A percentile compares a stretch with the other conserved stretches of the same genome.
Evolutionary conservation across 106 monocot species (phyloP).

Genomic region (Agapanthus africanus): DNA sequence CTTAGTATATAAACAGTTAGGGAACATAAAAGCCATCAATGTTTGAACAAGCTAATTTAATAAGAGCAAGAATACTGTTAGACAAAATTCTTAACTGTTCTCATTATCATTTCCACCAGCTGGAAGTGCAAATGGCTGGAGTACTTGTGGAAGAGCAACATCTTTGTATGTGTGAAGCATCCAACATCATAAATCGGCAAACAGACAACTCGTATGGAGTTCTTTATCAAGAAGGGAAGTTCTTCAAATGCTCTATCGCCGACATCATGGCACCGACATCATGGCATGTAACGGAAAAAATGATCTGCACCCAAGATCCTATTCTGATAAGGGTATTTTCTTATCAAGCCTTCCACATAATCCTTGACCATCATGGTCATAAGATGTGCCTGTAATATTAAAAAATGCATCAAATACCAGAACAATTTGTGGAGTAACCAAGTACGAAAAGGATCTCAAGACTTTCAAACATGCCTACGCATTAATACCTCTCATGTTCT

Average conservation of each 20-base stretch:
- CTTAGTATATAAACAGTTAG: no score
- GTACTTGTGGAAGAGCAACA: constrained; percentile 89
- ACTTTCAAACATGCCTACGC: no score
- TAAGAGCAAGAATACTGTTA: no score
- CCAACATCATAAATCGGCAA: constrained; percentile 91
- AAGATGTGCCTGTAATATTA: constrained; percentile 88
- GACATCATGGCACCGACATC: no score
- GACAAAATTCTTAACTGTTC: constrained; percentile 53
- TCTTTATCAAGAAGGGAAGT: constrained; percentile 58
- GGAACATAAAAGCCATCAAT: no score
- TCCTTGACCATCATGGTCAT: constrained; percentile 83
- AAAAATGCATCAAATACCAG: no score
- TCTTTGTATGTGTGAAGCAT: constrained; percentile 88
- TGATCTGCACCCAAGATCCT: constrained; percentile 90
- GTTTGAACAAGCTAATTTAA: no score
- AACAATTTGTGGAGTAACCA: no score
- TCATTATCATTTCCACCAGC: constrained; percentile 80
- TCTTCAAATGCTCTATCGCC: constrained; percentile 96
- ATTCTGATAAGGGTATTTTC: constrained; percentile 96
- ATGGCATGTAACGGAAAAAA: constrained; percentile 92
- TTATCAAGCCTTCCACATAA: constrained; percentile 81
- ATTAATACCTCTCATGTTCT: no score
- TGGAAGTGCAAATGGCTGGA: constrained; percentile 93
- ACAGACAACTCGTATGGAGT: constrained; percentile 88
- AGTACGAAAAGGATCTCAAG: no score